Evolutionary conservation across 768 basidiomycete species (phyloP), one percentile per base, ranked within the genome.

Genomic region (Pulveroboletus sp.): DNA sequence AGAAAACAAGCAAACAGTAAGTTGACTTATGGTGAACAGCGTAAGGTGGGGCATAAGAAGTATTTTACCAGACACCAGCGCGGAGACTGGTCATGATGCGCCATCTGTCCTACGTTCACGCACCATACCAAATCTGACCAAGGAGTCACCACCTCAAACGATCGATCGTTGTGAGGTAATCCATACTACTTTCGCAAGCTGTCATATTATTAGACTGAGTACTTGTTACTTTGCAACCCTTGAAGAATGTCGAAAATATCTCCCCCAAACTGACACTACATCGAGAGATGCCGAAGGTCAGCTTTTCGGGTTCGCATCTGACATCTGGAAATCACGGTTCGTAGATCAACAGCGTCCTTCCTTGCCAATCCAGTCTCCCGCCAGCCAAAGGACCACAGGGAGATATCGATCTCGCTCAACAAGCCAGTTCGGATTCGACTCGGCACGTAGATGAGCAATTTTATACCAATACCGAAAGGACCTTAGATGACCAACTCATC

Each of bases 301-400:
- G 56, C 27, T 43, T 43, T 51, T 27, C n/a, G 23, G 22, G 27
- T 17, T 48, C 10, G 29, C 31, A 30, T 47, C 49, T 36, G 37
- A 45, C 24, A 16, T 35, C 32, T 16, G 22, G 22, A 47, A 48
- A 20, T 22, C 16, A 27, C 39, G 31, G n/a, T 46, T 51, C 23
- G 22, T 17, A 63, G 61, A 20, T 13, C 35, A 20, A 20, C 16
- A 26, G 24, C 44, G 40, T 32, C 23, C 31, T 36, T 22, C 22
- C 24, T 19, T 29, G 34, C 42, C 30, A 42, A 35, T 37, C 17
- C 14, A 36, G 32, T 27, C 14, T 31, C n/a, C 69, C 66, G 41
- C 43, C 58, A 10, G 55, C 47, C 37, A 65, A 67, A 56, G 70
- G 69, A 7, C 64, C 69, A 11, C 68, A 65, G 67, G 65, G 63